Evolutionary conservation across 305 asterid species (phyloP), one percentile per base, ranked within the genome.

Genomic region (Fraxinus dipetala): DNA sequence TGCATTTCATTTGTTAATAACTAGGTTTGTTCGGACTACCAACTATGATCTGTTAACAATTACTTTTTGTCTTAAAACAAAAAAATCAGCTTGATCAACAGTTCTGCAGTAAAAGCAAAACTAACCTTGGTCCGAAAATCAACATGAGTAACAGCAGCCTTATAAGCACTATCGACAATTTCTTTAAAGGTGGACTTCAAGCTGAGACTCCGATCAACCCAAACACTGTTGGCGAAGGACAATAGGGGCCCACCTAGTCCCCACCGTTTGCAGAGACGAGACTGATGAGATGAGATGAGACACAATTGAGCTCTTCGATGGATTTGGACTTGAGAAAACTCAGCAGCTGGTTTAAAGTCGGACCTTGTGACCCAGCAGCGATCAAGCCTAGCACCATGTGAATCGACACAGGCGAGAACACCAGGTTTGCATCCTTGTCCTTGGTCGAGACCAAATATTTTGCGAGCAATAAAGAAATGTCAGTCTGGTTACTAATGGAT

Each of bases 41-140:
- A 40, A 40, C 48, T 40, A 40, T 40, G 10, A 40, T 9, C 48
- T 40, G 48, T 35, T 35, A 35, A 35, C 40, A 35, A 35, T 35
- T 35, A 6, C 40, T 35, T 35, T 35, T 35, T 6, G 40, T 35
- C 36, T 34, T 34, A 7, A 7, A 5, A 36, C 45, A 38, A 2
- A 7, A 38, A 38, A 38, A 8, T 38, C 45, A 38, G 45, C 45
- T 38, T 5, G 78, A 78, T 28, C 36, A 69, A 77, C 18, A 28
- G 6, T 16, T 88, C 88, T 4, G 88, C 54, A 0, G 87, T 85
- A 1, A 88, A 88, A 11, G 28, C 45, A 0, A 43, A 48, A 45
- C 79, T 20, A 67, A 94, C 97, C 95, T 91, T 91, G 26, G 61
- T 87, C 73, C 83, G 91, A 76, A 93, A 94, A 85, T 93, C 98